Conservation (phyloP, 768 basidiomycete genomes). For the Tulasnella sp. region DNA sequence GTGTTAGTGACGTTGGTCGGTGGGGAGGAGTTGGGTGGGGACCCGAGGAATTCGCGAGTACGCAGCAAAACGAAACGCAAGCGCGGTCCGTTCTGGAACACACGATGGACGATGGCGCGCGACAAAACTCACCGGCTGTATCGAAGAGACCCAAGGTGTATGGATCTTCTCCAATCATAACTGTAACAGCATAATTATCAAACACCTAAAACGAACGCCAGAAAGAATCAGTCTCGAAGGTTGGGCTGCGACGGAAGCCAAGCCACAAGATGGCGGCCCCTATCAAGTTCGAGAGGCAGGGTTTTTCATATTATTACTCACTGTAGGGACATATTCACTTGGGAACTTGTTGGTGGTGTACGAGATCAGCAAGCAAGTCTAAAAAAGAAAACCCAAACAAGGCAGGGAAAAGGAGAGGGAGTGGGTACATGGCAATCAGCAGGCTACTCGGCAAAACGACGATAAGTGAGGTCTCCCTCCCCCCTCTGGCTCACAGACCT, state of each 20-base stretch:
- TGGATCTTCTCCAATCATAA: constrained; percentile 99
- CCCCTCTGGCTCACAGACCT: constrained; percentile 50
- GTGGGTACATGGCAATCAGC: too few species aligned
- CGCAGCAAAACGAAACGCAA: not conserved
- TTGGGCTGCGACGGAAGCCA: constrained; percentile 21
- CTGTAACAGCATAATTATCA: constrained; percentile 98
- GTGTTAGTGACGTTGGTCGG: not conserved
- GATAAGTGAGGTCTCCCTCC: not conserved
- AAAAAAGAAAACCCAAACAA: constrained; percentile 14
- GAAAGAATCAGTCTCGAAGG: constrained; percentile 28
- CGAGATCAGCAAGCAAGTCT: constrained; percentile 95
- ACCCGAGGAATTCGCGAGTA: not conserved
- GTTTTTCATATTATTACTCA: constrained; percentile 41
- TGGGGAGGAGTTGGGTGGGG: not conserved
- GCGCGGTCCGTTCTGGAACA: not conserved
- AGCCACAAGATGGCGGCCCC: not conserved
- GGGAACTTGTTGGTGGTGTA: constrained; percentile 98
- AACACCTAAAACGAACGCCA: constrained; percentile 52
- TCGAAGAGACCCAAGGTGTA: constrained; percentile 98
- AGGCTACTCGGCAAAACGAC: not conserved
- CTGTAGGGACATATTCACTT: constrained; percentile 97
- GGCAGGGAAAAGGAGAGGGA: not conserved
- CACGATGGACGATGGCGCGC: not conserved
- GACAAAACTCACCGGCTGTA: constrained; percentile 73
- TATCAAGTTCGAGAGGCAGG: constrained; percentile 25